Evolutionary conservation across 2,329 filamentous ascomycete genomes (phyloP), one percentile per base, ranked within the genome.

Genomic region (Aspergillus sp.): DNA sequence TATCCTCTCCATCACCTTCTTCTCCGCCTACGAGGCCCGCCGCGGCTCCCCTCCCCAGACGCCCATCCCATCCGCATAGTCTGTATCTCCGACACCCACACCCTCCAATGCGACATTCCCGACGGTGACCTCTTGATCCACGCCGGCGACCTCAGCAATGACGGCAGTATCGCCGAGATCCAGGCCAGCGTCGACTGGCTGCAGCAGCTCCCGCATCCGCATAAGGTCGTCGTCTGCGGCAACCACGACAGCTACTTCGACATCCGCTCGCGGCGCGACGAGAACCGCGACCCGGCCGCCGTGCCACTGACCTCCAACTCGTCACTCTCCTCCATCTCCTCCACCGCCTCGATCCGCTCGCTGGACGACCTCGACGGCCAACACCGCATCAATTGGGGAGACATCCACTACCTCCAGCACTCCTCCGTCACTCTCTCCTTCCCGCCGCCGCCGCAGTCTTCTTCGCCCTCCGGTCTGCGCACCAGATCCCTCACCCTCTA

Each of bases 201-300:
- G 8, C 72, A 69, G 29, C 66, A 67, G 3, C 71, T 88, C 5
- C 82, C 84, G 0, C 86, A 94, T 51, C 62, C 64, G 22, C 72
- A 93, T 57, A 93, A 94, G 58, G 69, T 95, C 15, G 73, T 88
- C 22, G 77, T 96, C 19, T 76, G 78, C 19, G 89, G 89, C 1
- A 95, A 95, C 53, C 89, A 95, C 57, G 89, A 95, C 53, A 80
- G 76, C 48, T 93, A 77, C 66, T 82, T 93, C 40, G 89, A 93
- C 57, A 66, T 73, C 15, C 66, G 68, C 20, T 77, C 75, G 10
- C 71, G 82, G 3, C 58, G 56, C 11, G 60, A 68, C 7, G 66
- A 72, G 28, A 77, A 85, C 50, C 66, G 68, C 19, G 52, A 49
- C 22, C 43, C 47, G 16, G 26, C 5, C 2, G n/a, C n/a, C 8